A percentile compares a stretch with the other conserved stretches of the same genome.
Conservation (phyloP, 345 rosid species). For the Lenwebbia sp. region DNA sequence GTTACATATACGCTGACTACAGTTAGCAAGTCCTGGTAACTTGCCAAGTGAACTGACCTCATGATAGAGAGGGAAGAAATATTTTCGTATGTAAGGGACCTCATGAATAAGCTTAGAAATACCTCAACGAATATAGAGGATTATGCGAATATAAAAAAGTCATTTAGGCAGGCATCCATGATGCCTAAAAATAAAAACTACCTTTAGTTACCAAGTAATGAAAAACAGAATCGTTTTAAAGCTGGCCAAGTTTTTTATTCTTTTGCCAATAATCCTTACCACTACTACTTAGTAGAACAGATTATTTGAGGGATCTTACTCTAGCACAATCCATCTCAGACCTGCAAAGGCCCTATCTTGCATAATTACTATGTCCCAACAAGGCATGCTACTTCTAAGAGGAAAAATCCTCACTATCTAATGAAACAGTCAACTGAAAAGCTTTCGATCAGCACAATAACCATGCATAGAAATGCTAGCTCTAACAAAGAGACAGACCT, state of each 20-base stretch:
- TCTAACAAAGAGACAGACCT: conserved; percentile 39
- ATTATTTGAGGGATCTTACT: background rate
- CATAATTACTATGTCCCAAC: background rate
- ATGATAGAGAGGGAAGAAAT: background rate
- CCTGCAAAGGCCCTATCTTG: background rate
- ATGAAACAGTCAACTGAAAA: background rate
- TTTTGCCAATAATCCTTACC: background rate
- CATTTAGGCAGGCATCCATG: background rate
- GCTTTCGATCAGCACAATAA: background rate
- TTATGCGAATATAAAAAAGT: background rate
- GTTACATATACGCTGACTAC: background rate
- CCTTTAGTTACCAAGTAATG: background rate
- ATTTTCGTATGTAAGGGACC: background rate
- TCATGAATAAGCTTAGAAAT: background rate
- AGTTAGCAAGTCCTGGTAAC: background rate
- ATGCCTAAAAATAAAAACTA: background rate
- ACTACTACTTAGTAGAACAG: background rate
- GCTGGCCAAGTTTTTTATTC: background rate
- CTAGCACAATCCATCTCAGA: background rate
- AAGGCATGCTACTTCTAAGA: background rate
- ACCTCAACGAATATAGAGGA: background rate
- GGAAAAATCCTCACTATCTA: background rate
- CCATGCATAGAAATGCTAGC: background rate
- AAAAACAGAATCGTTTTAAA: background rate
- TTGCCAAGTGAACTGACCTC: background rate